Evolutionary conservation across 2,329 filamentous ascomycete genomes (phyloP).

Genomic region (Thelonectria discophora): DNA sequence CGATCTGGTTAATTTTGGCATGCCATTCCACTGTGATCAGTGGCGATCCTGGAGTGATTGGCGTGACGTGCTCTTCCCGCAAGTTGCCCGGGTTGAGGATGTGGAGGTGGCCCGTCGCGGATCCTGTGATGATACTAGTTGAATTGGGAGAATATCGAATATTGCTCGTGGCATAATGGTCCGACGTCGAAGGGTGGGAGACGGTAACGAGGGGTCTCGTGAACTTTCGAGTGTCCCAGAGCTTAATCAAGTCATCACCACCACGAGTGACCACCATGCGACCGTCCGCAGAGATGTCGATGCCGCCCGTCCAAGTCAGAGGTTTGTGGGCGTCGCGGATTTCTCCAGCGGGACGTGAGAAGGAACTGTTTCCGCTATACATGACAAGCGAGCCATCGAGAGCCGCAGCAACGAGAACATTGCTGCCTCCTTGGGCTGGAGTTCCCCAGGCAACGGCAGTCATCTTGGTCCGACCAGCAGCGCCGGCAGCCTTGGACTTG

Average conservation of each 20-base stretch:
- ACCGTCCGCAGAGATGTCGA: constrained; percentile 91
- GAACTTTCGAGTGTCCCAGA: constrained; percentile 98
- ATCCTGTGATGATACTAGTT: constrained; percentile 88
- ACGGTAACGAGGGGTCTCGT: constrained; percentile 86
- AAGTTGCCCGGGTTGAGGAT: constrained; percentile 95
- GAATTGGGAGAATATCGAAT: constrained; percentile 90
- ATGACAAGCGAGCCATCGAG: constrained; percentile 91
- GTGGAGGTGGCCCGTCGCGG: constrained; percentile 83
- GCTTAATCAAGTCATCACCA: constrained; percentile 90
- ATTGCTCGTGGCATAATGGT: constrained; percentile 83
- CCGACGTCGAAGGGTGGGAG: constrained; percentile 81
- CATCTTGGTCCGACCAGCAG: constrained; percentile 91
- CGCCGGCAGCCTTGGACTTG: constrained; percentile 89
- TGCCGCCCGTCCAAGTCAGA: constrained; percentile 89
- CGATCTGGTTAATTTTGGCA: constrained; percentile 91
- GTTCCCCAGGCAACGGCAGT: constrained; percentile 89
- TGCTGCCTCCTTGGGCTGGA: constrained; percentile 78
- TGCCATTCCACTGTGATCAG: constrained; percentile 92
- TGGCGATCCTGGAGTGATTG: constrained; percentile 84
- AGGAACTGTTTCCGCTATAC: constrained; percentile 91
- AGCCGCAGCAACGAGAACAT: constrained; percentile 81
- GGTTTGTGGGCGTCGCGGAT: constrained; percentile 82
- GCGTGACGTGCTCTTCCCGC: constrained; percentile 82
- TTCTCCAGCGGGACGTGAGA: constrained; percentile 81
- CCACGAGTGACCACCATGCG: constrained; percentile 90